Evolutionary conservation across 805 yeast genomes (phyloP), one percentile per base, ranked within the genome.

Genomic region (Priceomyces haplophilus): DNA sequence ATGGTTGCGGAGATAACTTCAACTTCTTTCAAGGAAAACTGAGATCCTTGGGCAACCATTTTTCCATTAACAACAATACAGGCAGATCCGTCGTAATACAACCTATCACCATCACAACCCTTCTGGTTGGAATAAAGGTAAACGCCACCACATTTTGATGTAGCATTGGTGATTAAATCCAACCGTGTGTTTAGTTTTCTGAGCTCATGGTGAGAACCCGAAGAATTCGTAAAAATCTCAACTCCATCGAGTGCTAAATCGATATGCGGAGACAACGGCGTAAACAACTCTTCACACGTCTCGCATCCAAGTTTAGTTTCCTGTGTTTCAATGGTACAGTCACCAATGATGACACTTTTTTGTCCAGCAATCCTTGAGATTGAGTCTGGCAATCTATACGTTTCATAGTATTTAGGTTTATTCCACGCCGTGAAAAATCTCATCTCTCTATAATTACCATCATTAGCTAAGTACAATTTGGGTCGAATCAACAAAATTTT

Each of bases 371-470:
- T 60, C 47, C 73, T 72, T 47, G 79, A 80, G 42, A 93, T 80
- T 51, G 70, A 58, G 42, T 82, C 73, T 2, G 99, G 99, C 45
- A 95, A 72, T 23, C 76, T 67, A 55, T 75, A 84, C 40, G 74
- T 74, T 61, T 93, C 98, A 35, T 82, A 84, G 47, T 80, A 76
- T 52, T 83, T 80, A 3, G 89, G 80, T 41, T 88, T 79, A 55
- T 79, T 69, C 99, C 99, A 93, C 10, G 98, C 97, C 0, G 96
- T 87, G 64, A 93, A 93, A 62, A 83, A 88, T 54, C 99, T 77
- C 98, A 93, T 90, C 63, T 93, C 99, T 39, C 99, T 79, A 67
- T 95, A 93, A 61, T 93, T 93, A 0, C 99, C 99, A 67, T 93
- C 99, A 59, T 93, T 95, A 13, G 98, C 98, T 39, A 93, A 75